Evolutionary conservation across 139 green algal species (phyloP).

Genomic region (Chlorella vulgaris): DNA sequence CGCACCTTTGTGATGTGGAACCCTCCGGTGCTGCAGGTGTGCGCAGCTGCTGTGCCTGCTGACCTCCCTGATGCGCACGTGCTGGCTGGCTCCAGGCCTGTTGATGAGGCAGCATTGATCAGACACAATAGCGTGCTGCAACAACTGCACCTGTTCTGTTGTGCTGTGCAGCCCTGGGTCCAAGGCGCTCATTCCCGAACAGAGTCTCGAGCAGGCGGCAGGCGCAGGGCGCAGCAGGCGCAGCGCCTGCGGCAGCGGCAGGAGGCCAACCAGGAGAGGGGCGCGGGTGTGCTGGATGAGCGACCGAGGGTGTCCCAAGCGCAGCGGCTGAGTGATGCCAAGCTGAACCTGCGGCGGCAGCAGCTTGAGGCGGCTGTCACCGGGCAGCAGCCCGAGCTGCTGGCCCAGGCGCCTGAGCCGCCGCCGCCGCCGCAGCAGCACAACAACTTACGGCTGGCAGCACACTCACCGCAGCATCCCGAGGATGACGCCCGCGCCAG

Average conservation of each 20-base stretch:
- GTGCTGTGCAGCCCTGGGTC: not conserved
- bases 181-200: not conserved
- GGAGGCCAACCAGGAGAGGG: conserved; percentile 24
- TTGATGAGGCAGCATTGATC: not conserved
- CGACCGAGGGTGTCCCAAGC: not conserved
- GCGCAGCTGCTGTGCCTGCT: no score
- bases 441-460: no score
- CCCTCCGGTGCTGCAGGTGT: conserved; percentile 68
- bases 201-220: not conserved
- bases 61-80: no score
- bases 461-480: no score
- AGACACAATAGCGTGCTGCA: no score
- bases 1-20: conserved; percentile 96
- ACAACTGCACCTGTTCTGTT: no score
- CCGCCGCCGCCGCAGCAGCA: not conserved
- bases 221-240: not conserved
- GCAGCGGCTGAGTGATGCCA: not conserved
- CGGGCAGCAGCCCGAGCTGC: not conserved
- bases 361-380: not conserved
- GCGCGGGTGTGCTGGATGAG: not conserved
- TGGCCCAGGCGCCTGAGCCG: not conserved
- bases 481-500: no score
- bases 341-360: not conserved
- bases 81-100: no score
- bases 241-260: conserved; percentile 4